Percentiles rank a stretch among this genome's conserved stretches.
Evolutionary conservation across 441 rosid genomes (phyloP).

Genomic region (Corymbia citriodora): DNA sequence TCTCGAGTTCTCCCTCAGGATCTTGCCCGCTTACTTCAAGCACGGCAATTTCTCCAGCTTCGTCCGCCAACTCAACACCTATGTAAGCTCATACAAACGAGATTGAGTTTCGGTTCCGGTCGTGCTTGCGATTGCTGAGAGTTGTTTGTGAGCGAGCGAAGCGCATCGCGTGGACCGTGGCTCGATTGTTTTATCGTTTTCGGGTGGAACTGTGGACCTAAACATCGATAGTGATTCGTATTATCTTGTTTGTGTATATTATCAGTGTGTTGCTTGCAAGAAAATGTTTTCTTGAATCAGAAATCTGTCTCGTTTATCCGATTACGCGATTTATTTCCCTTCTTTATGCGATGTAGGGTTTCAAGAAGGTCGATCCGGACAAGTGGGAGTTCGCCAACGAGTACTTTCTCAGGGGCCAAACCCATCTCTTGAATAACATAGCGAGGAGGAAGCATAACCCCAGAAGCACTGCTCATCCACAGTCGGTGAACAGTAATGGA

Average conservation of each 20-base stretch:
- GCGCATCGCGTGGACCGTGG: not conserved
- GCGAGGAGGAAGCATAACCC: conserved; percentile 43
- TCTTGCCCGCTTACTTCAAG: conserved; percentile 70
- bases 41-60: conserved; percentile 91
- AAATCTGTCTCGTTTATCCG: not conserved
- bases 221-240: not conserved
- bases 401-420: conserved; percentile 56
- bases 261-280: not conserved
- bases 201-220: not conserved
- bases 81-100: conserved; percentile 28
- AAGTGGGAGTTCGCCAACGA: conserved; percentile 70
- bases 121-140: not conserved
- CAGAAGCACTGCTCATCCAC: conserved; percentile 4
- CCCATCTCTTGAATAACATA: conserved; percentile 43
- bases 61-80: conserved; percentile 79
- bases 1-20: conserved; percentile 56
- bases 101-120: not conserved
- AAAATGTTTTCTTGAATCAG: not conserved
- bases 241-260: not conserved
- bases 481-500: conserved; percentile 12
- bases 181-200: not conserved
- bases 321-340: not conserved
- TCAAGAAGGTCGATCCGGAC: conserved; percentile 66
- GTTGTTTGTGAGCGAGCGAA: not conserved
- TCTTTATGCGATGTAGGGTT: conserved; percentile 30